phyloP scores from a whole-genome alignment of 352 stramenopile species.

The Globisporangium parvum region DNA sequence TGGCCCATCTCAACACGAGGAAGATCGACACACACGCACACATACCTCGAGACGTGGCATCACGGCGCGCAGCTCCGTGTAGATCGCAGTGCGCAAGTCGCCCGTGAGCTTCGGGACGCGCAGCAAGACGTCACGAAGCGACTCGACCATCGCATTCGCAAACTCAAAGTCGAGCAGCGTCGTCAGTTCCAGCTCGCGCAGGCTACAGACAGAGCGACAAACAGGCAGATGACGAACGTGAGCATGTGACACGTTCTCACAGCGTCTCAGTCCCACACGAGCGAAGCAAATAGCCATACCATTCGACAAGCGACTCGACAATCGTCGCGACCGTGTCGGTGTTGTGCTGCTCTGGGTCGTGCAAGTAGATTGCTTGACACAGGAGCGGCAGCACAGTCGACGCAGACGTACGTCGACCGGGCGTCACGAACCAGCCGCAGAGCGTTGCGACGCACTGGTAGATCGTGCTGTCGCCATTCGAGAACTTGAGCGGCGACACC shows the following conservation, averaged over 20 bases:
- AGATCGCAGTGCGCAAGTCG: slow-evolving; percentile 22
- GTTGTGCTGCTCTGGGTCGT: slow-evolving; percentile 12
- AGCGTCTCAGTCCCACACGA: too few relatives aligned
- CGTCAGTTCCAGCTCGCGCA: slow-evolving; percentile 27
- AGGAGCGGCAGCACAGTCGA: slow-evolving; percentile 31
- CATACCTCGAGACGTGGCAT: slow-evolving; percentile 58
- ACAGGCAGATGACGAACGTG: too few relatives aligned
- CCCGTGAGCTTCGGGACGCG: slow-evolving; percentile 25
- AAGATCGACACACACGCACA: background rate
- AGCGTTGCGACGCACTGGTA: slow-evolving; percentile 34
- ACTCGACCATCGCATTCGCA: slow-evolving; percentile 38
- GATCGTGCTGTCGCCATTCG: slow-evolving; percentile 21
- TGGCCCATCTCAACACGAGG: slow-evolving; percentile 2
- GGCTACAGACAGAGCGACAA: slow-evolving; percentile 14
- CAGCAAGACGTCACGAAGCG: slow-evolving; percentile 47
- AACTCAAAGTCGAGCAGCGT: slow-evolving; percentile 54
- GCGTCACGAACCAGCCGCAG: slow-evolving; percentile 31
- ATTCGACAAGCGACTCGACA: slow-evolving; percentile 13
- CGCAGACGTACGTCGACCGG: slow-evolving; percentile 23
- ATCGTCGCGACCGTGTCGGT: slow-evolving; percentile 13
- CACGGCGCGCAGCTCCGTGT: slow-evolving; percentile 33
- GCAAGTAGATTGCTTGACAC: slow-evolving; percentile 26
- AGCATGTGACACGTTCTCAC: too few relatives aligned
- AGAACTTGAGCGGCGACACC: slow-evolving; percentile 17
- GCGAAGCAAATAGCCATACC: too few relatives aligned